A percentile compares a stretch with the other conserved stretches of the same genome.
Evolutionary conservation across 768 basidiomycete species (phyloP).

Genomic region (Boletus sp.): DNA sequence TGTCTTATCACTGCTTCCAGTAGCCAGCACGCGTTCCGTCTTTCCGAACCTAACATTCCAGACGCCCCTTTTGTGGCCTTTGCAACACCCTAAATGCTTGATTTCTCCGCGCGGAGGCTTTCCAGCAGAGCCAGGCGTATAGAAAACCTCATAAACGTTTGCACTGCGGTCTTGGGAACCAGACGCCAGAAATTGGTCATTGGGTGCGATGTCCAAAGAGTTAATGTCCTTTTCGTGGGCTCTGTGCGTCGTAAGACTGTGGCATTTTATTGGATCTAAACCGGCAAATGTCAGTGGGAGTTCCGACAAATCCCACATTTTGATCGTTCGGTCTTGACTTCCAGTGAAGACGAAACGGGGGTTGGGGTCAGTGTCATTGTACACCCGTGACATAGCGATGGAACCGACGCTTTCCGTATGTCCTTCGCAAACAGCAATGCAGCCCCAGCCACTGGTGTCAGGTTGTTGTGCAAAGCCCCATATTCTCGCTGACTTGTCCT

Average conservation of each 20-base stretch:
- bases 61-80: constrained; percentile 94
- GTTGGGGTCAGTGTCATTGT: constrained; percentile 19
- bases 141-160: constrained; percentile 81
- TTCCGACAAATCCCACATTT: constrained; percentile 91
- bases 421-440: constrained; percentile 86
- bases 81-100: constrained; percentile 78
- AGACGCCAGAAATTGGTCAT: constrained; percentile 83
- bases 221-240: constrained; percentile 99
- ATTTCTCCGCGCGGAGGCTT: constrained; percentile 63
- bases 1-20: constrained; percentile 93
- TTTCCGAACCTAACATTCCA: constrained; percentile 91
- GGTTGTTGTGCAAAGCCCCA: constrained; percentile 52
- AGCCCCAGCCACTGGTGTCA: constrained; percentile 40
- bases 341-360: constrained; percentile 87
- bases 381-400: constrained; percentile 66
- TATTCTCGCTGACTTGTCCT: constrained; percentile 83
- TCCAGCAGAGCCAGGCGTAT: constrained; percentile 38
- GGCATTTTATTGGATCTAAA: constrained; percentile 46
- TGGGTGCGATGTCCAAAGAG: constrained; percentile 87
- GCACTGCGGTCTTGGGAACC: constrained; percentile 96
- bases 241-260: constrained; percentile 79
- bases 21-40: constrained; percentile 81
- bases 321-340: constrained; percentile 95
- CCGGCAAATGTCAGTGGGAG: constrained; percentile 36
- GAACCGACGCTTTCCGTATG: constrained; percentile 94